Evolutionary conservation across 441 rosid species (phyloP).

Genomic region (Daphne laureola): DNA sequence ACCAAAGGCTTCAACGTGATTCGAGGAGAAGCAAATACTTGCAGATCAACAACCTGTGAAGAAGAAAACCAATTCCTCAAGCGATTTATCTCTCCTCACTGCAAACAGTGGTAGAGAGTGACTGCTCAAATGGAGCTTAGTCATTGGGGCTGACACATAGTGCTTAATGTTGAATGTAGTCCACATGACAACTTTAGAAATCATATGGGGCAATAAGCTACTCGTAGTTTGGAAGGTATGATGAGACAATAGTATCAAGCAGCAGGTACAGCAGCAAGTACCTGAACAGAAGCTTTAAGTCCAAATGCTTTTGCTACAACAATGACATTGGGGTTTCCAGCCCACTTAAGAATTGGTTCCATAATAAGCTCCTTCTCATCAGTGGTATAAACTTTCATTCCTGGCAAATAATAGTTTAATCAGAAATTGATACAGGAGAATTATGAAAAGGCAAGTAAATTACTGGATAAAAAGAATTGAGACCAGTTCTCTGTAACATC

Average conservation of each 20-base stretch:
- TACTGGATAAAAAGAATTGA: slow-evolving; percentile 1
- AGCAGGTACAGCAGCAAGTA: slow-evolving; percentile 15
- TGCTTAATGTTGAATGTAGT: too few relatives aligned
- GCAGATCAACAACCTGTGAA: slow-evolving; percentile 54
- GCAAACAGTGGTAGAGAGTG: background rate
- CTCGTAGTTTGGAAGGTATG: too few relatives aligned
- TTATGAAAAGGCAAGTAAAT: background rate
- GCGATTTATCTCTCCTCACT: background rate
- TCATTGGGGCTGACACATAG: too few relatives aligned
- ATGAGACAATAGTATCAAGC: background rate
- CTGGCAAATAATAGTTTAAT: slow-evolving; percentile 19
- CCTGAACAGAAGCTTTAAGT: slow-evolving; percentile 56
- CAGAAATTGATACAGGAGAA: background rate
- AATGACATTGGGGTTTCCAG: slow-evolving; percentile 58
- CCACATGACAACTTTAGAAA: too few relatives aligned
- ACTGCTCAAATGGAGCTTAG: background rate
- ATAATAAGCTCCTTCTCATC: slow-evolving; percentile 69
- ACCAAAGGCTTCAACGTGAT: slow-evolving; percentile 56
- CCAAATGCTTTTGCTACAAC: slow-evolving; percentile 60
- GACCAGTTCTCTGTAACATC: too few relatives aligned
- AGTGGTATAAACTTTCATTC: slow-evolving; percentile 58
- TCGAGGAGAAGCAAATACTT: slow-evolving; percentile 50
- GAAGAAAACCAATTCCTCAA: slow-evolving; percentile 14
- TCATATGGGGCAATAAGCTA: too few relatives aligned
- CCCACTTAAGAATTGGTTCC: slow-evolving; percentile 66